Conservation (phyloP, 331 rosid species). For the Quercus lobata region DNA sequence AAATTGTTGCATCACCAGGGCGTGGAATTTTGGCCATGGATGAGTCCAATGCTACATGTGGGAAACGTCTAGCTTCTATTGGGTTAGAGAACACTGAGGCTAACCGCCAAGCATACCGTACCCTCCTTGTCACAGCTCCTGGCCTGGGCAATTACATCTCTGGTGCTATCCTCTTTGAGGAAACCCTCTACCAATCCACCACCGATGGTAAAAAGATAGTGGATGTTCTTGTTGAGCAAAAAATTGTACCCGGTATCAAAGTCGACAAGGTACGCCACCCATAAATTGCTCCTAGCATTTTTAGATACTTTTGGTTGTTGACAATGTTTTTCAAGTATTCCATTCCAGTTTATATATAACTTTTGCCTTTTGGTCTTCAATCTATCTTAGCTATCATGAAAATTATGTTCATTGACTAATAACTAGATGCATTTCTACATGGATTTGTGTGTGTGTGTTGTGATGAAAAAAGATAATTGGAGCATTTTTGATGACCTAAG, state of each 20-base stretch:
- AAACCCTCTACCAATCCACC: slow-evolving; percentile 85
- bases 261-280: slow-evolving; percentile 64
- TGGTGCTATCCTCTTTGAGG: slow-evolving; percentile 89
- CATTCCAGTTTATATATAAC: background rate
- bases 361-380: background rate
- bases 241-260: slow-evolving; percentile 77
- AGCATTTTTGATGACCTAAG: background rate
- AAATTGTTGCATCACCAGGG: slow-evolving; percentile 80
- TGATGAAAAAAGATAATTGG: background rate
- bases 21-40: slow-evolving; percentile 98
- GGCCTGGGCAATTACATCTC: slow-evolving; percentile 71
- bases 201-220: slow-evolving; percentile 70
- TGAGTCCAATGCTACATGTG: slow-evolving; percentile 87
- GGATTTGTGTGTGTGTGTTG: background rate
- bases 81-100: slow-evolving; percentile 89
- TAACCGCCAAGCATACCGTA: slow-evolving; percentile 81
- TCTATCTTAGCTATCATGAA: background rate
- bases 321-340: background rate
- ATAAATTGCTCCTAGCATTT: background rate
- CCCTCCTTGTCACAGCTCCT: slow-evolving; percentile 63
- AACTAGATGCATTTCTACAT: background rate
- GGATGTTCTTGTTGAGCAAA: slow-evolving; percentile 59
- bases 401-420: background rate
- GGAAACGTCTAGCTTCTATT: slow-evolving; percentile 82
- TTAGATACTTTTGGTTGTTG: background rate